A percentile compares a stretch with the other conserved stretches of the same genome.
Conservation (phyloP, 2,329 filamentous ascomycete species). For the Ambrosiella xylebori region DNA sequence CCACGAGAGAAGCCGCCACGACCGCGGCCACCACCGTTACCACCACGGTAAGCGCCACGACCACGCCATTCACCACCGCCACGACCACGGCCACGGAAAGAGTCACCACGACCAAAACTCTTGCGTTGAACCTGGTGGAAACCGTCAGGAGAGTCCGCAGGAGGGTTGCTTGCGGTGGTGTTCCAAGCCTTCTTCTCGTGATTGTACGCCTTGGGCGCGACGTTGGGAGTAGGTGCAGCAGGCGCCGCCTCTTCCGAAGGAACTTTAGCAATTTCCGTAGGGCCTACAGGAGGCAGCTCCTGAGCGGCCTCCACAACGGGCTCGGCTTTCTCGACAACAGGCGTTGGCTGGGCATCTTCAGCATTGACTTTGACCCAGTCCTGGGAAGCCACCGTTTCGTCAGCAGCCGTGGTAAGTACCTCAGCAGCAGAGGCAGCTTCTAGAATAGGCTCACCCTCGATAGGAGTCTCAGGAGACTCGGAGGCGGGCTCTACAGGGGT, state of each 20-base stretch:
- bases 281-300: slow-evolving; percentile 22
- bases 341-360: slow-evolving; percentile 16
- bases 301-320: slow-evolving; percentile 42
- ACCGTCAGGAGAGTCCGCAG: slow-evolving; percentile 30
- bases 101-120: slow-evolving; percentile 13
- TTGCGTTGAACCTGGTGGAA: slow-evolving; percentile 56
- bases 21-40: slow-evolving; percentile 34
- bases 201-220: background rate
- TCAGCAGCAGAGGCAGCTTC: background rate
- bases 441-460: background rate
- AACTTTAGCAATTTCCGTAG: slow-evolving; percentile 27
- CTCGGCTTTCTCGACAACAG: slow-evolving; percentile 18
- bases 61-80: slow-evolving; percentile 29
- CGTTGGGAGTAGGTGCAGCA: background rate
- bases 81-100: slow-evolving; percentile 30
- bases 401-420: background rate
- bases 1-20: slow-evolving; percentile 29
- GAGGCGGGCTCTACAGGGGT: background rate
- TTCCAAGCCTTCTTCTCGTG: slow-evolving; percentile 15
- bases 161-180: slow-evolving; percentile 25
- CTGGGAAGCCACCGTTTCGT: slow-evolving; percentile 4
- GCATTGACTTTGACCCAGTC: slow-evolving; percentile 8
- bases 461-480: background rate
- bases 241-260: slow-evolving; percentile 19
- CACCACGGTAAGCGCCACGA: slow-evolving; percentile 25